Base-by-base conservation (phyloP, 768 basidiomycete species). In the Ramaria sp. region DNA sequence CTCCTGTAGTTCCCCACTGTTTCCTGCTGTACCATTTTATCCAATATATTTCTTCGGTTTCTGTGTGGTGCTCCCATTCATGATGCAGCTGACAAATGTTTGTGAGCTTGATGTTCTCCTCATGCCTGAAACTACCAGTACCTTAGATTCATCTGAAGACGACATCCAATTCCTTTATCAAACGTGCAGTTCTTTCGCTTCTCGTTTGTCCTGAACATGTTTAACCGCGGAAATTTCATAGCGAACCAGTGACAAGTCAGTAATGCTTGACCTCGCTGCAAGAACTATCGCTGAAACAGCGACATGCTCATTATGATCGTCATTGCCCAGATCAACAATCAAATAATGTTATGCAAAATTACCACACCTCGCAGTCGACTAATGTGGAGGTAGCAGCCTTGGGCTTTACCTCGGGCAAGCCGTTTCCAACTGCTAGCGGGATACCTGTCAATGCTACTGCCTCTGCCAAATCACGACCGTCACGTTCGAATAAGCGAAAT, bases 271-370 rank as follows among this genome's bases (percentile, higher is more conserved):
- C 38, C 16, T 67, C 73, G 50, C 65, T 88, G 10, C 61, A 67
- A 15, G 59, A 61, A 4, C 61, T 78, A 42, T 64, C 71, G 5
- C 48, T 63, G 0, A 13, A 58, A 1, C 63, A 77, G 58, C 76
- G 81, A 24, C 64, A 75, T 51, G 60, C 63, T 10, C 87, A 89
- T 60, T 85, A 82, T 60, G 70, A 79, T 3, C 32, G 56, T 2
- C 85, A 88, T 63, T 65, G 73, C n/a, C n/a, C n/a, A 25, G 56
- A 63, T 3, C 61, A 61, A 27, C 37, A 61, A 44, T 18, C n/a
- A 41, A 24, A 24, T 47, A 10, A 30, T 2, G 15, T 27, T 16
- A 20, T 8, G 10, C 24, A 25, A 43, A 7, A n/a, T 10, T 20
- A 6, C 24, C 42, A 43, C 42, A 20, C 9, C 16, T 13, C 8